Evolutionary conservation across 306 rosid species (phyloP).

Genomic region (Cucumis cinereus): DNA sequence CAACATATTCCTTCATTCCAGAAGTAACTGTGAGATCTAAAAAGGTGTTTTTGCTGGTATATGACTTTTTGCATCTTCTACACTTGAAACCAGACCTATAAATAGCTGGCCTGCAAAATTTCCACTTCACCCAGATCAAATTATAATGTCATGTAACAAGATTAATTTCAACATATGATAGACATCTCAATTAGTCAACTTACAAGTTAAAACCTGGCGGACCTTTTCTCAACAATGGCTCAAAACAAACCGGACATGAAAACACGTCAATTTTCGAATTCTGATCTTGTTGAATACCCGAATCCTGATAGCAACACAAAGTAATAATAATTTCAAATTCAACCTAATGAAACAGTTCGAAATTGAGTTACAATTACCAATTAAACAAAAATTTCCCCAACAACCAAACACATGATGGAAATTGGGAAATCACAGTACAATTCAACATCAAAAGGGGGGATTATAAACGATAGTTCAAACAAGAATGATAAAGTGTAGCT

Average conservation of each 20-base stretch:
- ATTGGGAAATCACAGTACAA: background rate
- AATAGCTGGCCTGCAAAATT: constrained; percentile 59
- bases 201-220: constrained; percentile 78
- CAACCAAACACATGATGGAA: background rate
- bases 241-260: constrained; percentile 82
- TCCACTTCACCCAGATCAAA: constrained; percentile 4
- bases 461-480: background rate
- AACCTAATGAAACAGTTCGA: background rate
- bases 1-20: constrained; percentile 57
- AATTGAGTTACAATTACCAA: background rate
- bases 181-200: constrained; percentile 17
- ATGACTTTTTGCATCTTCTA: constrained; percentile 58
- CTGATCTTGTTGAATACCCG: constrained; percentile 23
- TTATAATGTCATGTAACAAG: background rate
- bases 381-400: background rate
- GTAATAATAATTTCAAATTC: background rate
- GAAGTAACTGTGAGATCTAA: constrained; percentile 75
- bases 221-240: constrained; percentile 77
- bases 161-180: background rate
- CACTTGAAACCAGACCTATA: constrained; percentile 89
- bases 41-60: constrained; percentile 66
- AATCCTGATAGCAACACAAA: constrained; percentile 21
- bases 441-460: background rate
- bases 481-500: background rate
- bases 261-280: constrained; percentile 33